These are phyloP conservation scores for Phaeosphaeriaceae sp. DNA, from an alignment of 2,329 filamentous ascomycete species.

Conservation along the genomic window DNA sequence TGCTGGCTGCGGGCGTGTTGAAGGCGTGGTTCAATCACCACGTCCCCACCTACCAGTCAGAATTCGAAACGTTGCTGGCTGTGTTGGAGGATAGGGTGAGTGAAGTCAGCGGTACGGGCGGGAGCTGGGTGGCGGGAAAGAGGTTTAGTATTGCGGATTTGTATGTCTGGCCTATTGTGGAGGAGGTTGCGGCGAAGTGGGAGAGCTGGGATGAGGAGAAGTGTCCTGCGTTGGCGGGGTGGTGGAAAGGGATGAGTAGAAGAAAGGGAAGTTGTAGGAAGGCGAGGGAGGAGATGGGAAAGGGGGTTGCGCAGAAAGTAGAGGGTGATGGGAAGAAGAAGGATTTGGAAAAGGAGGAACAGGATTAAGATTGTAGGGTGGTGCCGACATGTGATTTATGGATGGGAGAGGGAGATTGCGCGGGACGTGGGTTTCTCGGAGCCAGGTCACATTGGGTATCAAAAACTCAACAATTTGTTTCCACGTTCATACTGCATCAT, in stretches of 20 bases:
- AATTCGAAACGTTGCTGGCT: slow-evolving; percentile 22
- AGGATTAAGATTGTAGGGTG: not conserved
- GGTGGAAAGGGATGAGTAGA: not conserved
- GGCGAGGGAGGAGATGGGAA: not conserved
- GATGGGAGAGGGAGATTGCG: too few relatives aligned
- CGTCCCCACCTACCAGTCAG: slow-evolving; percentile 14
- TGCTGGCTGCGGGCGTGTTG: slow-evolving; percentile 15
- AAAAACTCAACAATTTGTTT: too few relatives aligned
- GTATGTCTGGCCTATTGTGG: slow-evolving; percentile 41
- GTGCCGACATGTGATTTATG: too few relatives aligned
- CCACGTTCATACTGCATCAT: too few relatives aligned
- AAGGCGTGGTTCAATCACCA: slow-evolving; percentile 25
- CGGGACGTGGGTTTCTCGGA: too few relatives aligned
- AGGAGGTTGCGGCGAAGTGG: slow-evolving; percentile 32
- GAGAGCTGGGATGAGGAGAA: slow-evolving; percentile 26
- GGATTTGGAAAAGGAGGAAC: too few relatives aligned
- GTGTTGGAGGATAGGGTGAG: slow-evolving; percentile 28
- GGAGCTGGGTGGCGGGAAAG: slow-evolving; percentile 37
- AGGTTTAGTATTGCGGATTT: slow-evolving; percentile 44
- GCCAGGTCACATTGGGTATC: too few relatives aligned
- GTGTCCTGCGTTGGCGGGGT: not conserved
- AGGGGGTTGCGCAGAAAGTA: not conserved
- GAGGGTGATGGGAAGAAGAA: too few relatives aligned
- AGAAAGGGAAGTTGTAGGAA: not conserved
- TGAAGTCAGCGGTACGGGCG: slow-evolving; percentile 13